Evolutionary conservation across 805 yeast species (phyloP).

Genomic region (Saccharomycopsis schoenii): DNA sequence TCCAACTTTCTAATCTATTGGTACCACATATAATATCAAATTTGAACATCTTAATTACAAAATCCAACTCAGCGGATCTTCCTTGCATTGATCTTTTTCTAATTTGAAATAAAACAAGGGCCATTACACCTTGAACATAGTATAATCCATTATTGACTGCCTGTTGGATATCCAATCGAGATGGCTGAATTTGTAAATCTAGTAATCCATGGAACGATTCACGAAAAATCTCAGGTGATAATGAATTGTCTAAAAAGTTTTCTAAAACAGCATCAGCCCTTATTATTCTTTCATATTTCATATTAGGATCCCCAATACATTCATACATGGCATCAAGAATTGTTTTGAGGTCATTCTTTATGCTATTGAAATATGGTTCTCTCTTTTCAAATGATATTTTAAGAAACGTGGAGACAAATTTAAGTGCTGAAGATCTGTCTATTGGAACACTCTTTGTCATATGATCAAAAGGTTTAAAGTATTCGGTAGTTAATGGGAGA

Average conservation of each 20-base stretch:
- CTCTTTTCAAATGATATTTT: conserved; percentile 44
- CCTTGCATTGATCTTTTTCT: conserved; percentile 75
- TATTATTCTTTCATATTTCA: conserved; percentile 32
- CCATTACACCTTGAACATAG: conserved; percentile 56
- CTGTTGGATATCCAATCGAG: conserved; percentile 26
- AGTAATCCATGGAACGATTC: conserved; percentile 44
- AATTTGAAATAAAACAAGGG: conserved; percentile 56
- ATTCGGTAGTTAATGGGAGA: conserved; percentile 47
- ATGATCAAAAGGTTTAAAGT: conserved; percentile 61
- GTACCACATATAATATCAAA: conserved; percentile 61
- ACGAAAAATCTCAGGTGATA: conserved; percentile 37
- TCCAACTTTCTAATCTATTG: conserved; percentile 77
- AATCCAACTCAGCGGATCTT: conserved; percentile 70
- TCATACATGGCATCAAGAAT: conserved; percentile 65
- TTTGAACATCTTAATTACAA: conserved; percentile 54
- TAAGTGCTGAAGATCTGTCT: conserved; percentile 30
- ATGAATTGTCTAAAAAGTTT: conserved; percentile 35
- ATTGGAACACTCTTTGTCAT: conserved; percentile 34
- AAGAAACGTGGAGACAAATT: conserved; percentile 39
- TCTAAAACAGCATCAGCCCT: conserved; percentile 38
- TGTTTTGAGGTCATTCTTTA: conserved; percentile 62
- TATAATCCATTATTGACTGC: conserved; percentile 50
- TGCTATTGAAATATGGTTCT: conserved; percentile 48
- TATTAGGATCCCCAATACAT: conserved; percentile 59
- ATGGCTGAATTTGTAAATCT: conserved; percentile 24